Conservation (phyloP, 257 asterid genomes). For the Solanum chaucha region DNA sequence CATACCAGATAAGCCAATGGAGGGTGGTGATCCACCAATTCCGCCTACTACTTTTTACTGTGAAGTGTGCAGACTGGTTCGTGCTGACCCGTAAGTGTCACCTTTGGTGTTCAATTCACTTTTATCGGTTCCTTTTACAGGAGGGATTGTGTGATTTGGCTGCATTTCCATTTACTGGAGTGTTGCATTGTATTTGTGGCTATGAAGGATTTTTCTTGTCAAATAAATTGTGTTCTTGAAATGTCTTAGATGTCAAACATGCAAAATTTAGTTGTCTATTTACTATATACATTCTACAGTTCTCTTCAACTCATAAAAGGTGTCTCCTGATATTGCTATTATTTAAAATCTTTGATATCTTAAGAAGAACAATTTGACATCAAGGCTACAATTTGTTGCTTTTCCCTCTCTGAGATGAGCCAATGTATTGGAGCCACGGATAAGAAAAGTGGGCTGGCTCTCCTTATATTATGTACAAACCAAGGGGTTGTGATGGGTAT, state of each 20-base stretch:
- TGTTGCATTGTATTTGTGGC: background rate
- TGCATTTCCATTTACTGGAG: background rate
- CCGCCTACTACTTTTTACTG: slow-evolving; percentile 78
- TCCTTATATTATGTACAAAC: background rate
- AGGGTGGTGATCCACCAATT: slow-evolving; percentile 54
- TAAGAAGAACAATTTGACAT: background rate
- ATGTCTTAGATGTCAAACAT: background rate
- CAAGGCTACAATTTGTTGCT: background rate
- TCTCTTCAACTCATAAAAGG: background rate
- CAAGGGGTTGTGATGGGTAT: background rate
- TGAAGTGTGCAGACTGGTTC: slow-evolving; percentile 78
- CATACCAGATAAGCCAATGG: slow-evolving; percentile 78
- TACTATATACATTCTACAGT: background rate
- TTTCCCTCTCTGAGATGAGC: background rate
- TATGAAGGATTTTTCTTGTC: background rate
- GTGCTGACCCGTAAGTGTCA: slow-evolving; percentile 96
- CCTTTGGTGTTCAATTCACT: background rate
- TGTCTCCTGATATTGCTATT: background rate
- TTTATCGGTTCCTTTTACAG: background rate
- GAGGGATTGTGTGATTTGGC: background rate
- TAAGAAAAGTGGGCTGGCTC: background rate
- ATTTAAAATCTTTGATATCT: background rate
- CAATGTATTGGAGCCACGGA: background rate
- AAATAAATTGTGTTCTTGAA: background rate
- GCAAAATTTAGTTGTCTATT: background rate